Evolutionary conservation across 805 yeast species (phyloP).

Genomic region (Starmerella apicola): DNA sequence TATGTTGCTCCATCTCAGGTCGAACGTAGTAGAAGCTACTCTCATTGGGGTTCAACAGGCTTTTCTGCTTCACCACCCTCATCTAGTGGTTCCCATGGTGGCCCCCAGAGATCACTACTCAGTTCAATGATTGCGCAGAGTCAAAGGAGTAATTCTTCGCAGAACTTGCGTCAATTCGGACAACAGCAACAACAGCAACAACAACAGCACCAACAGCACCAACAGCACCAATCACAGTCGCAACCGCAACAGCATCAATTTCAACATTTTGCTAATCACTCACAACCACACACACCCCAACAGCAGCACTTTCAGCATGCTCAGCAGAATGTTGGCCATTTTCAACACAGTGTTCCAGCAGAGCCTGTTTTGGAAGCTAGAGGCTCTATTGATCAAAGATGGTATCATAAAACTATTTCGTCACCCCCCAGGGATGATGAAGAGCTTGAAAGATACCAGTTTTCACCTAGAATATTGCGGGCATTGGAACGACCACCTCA

Average conservation of each 20-base stretch:
- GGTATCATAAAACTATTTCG: slow-evolving; percentile 13
- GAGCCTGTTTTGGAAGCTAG: slow-evolving; percentile 16
- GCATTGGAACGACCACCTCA: slow-evolving; percentile 12
- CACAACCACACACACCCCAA: slow-evolving; percentile 1
- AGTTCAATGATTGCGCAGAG: slow-evolving; percentile 19
- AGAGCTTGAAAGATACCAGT: background rate
- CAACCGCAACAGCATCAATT: background rate
- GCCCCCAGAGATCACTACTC: slow-evolving; percentile 18
- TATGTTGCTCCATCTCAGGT: slow-evolving; percentile 14
- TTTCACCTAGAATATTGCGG: slow-evolving; percentile 12
- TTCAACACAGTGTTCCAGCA: slow-evolving; percentile 6
- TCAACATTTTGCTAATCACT: background rate
- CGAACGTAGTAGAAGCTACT: slow-evolving; percentile 15
- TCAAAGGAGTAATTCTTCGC: slow-evolving; percentile 10
- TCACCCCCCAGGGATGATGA: slow-evolving; percentile 12
- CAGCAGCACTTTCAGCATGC: background rate
- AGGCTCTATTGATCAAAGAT: slow-evolving; percentile 6
- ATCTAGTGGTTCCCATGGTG: slow-evolving; percentile 5
- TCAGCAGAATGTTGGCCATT: background rate
- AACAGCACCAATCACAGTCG: slow-evolving; percentile 2
- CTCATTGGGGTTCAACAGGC: slow-evolving; percentile 11
- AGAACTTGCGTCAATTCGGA: background rate
- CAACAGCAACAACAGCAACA: background rate
- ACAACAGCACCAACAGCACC: slow-evolving; percentile 6
- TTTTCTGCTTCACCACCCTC: slow-evolving; percentile 9